Evolutionary conservation across 1,284 basidiomycete species (phyloP).

Genomic region (Ganoderma leucocontextum): DNA sequence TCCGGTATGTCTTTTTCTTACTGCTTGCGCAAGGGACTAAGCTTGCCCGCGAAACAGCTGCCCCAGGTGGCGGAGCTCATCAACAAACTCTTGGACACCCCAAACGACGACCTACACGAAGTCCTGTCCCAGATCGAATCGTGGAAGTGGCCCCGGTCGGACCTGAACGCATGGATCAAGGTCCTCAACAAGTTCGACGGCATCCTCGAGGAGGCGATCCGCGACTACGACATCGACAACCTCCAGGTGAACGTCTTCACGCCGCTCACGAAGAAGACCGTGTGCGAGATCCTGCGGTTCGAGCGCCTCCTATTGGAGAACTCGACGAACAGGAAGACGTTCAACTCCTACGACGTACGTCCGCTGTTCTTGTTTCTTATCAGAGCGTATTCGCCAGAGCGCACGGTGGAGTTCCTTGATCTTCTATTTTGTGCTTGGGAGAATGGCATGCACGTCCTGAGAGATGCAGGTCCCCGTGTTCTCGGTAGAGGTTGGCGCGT

Average conservation of each 20-base stretch:
- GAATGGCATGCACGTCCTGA: no score
- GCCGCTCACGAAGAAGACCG: slow-evolving; percentile 76
- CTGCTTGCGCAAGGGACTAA: slow-evolving; percentile 15
- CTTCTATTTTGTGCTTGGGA: no score
- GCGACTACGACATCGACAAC: slow-evolving; percentile 85
- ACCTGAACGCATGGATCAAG: slow-evolving; percentile 96
- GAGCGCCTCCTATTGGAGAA: slow-evolving; percentile 94
- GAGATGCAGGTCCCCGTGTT: no score
- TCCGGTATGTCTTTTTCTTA: slow-evolving; percentile 56
- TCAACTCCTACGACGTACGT: slow-evolving; percentile 95
- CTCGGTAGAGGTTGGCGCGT: no score
- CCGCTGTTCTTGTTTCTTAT: slow-evolving; percentile 17
- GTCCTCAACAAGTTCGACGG: slow-evolving; percentile 96
- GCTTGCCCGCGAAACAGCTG: slow-evolving; percentile 54
- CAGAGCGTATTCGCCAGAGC: neutral
- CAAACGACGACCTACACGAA: slow-evolving; percentile 71
- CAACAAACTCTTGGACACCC: slow-evolving; percentile 66
- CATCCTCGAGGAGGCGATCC: slow-evolving; percentile 85
- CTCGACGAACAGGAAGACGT: slow-evolving; percentile 97
- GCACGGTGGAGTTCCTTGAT: no score
- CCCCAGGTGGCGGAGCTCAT: slow-evolving; percentile 82
- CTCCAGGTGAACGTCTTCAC: slow-evolving; percentile 87
- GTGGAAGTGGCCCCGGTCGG: slow-evolving; percentile 97
- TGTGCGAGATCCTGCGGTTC: slow-evolving; percentile 89
- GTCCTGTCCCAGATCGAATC: slow-evolving; percentile 71